A percentile compares a stretch with the other conserved stretches of the same genome.
Evolutionary conservation across 1,139 yeast genomes (phyloP).

Genomic region (Yamadazyma taylorii): DNA sequence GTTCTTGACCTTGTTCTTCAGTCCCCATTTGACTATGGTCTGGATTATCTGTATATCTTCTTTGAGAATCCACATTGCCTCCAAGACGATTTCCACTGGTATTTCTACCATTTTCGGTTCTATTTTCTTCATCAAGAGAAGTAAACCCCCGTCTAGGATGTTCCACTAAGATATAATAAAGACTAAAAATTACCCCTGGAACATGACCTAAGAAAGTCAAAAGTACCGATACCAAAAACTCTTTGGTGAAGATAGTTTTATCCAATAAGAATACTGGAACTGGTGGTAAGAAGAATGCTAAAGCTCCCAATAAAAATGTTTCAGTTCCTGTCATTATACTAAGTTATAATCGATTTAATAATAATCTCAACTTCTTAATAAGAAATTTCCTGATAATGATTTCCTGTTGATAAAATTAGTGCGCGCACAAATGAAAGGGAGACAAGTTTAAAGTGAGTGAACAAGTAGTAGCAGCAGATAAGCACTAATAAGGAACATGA

Average conservation of each 20-base stretch:
- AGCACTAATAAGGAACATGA: conserved; percentile 19
- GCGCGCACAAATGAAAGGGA: conserved; percentile 59
- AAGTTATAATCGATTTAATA: no score
- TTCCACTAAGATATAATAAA: conserved; percentile 31
- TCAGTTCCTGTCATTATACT: conserved; percentile 50
- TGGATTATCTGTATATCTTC: conserved; percentile 8
- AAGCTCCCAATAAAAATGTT: conserved; percentile 27
- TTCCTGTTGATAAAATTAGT: conserved; percentile 63
- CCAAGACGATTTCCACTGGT: conserved; percentile 4
- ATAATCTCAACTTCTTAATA: no score
- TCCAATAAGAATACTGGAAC: conserved; percentile 36
- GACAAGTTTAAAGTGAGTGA: no score
- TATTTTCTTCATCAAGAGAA: conserved; percentile 23
- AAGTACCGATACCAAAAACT: conserved; percentile 33
- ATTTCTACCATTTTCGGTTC: neutral
- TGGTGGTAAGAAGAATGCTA: conserved; percentile 42
- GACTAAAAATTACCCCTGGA: conserved; percentile 37
- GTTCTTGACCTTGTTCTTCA: no score
- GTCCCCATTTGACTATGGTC: no score
- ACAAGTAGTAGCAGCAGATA: no score
- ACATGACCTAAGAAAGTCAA: conserved; percentile 41
- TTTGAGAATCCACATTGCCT: conserved; percentile 3
- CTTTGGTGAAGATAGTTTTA: conserved; percentile 32
- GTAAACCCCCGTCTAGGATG: conserved; percentile 24
- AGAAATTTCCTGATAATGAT: no score